phyloP scores from a whole-genome alignment of 495 filamentous ascomycete species.

The Neurospora sublineolata region DNA sequence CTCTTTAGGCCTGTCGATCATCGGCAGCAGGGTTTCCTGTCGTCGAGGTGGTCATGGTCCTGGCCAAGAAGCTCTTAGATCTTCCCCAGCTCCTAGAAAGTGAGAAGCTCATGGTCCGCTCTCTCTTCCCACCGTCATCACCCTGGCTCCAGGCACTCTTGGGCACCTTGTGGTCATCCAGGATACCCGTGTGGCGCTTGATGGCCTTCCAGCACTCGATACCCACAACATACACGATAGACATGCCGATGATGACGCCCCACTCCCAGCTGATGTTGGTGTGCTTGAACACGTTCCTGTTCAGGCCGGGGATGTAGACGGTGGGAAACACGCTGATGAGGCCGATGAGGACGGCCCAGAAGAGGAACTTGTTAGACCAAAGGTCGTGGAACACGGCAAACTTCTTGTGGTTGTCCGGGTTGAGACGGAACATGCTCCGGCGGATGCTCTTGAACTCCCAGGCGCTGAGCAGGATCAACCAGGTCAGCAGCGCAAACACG shows the following conservation, averaged over 20 bases:
- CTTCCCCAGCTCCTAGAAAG: conserved; percentile 33
- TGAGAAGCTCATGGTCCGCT: conserved; percentile 26
- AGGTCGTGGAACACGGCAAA: conserved; percentile 53
- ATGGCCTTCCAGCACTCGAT: conserved; percentile 57
- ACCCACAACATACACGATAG: conserved; percentile 46
- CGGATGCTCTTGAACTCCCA: conserved; percentile 69
- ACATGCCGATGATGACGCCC: conserved; percentile 49
- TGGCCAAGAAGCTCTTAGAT: conserved; percentile 6
- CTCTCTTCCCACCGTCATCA: conserved; percentile 23
- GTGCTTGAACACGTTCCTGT: conserved; percentile 63
- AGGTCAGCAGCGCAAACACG: conserved; percentile 65
- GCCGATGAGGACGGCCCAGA: conserved; percentile 59
- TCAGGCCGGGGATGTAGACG: conserved; percentile 62
- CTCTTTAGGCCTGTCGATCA: neutral
- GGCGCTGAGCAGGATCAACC: conserved; percentile 58
- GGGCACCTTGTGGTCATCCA: conserved; percentile 32
- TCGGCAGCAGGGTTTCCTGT: conserved; percentile 1
- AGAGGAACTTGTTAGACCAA: conserved; percentile 61
- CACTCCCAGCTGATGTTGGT: conserved; percentile 65
- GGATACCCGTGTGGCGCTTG: conserved; percentile 42
- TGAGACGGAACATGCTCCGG: conserved; percentile 56
- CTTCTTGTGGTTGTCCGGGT: conserved; percentile 37
- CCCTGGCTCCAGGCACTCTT: conserved; percentile 33
- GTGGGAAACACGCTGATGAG: conserved; percentile 58
- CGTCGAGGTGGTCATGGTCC: conserved; percentile 4